phyloP scores from a whole-genome alignment of 1,284 basidiomycete species.

The Earliella scabrosa region DNA sequence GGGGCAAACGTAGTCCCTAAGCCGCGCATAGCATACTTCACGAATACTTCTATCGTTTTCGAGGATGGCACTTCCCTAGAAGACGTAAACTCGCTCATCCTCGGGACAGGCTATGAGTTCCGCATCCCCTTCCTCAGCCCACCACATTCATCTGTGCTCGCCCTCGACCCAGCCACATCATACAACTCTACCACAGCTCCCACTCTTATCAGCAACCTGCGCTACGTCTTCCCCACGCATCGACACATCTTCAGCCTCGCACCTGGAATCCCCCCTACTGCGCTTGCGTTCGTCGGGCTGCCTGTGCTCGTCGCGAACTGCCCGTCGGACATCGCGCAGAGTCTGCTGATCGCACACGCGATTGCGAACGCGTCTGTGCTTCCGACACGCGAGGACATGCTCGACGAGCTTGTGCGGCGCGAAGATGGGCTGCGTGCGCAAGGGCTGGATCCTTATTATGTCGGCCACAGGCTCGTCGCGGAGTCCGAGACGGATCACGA shows the following conservation, averaged over 20 bases:
- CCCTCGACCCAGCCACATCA: conserved; percentile 22
- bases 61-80: conserved; percentile 43
- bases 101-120: conserved; percentile 59
- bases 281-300: conserved; percentile 59
- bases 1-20: conserved; percentile 40
- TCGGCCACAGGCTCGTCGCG: conserved; percentile 51
- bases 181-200: conserved; percentile 32
- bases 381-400: conserved; percentile 42
- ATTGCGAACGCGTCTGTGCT: conserved; percentile 48
- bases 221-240: conserved; percentile 59
- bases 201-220: conserved; percentile 49
- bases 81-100: conserved; percentile 51
- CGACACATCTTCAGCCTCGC: conserved; percentile 56
- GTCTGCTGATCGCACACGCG: conserved; percentile 48
- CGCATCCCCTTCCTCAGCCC: conserved; percentile 53
- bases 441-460: conserved; percentile 52
- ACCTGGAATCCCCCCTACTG: conserved; percentile 48
- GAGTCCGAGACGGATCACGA: conserved; percentile 42
- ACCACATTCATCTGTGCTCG: conserved; percentile 33
- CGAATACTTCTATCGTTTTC: conserved; percentile 47
- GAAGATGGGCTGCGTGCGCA: conserved; percentile 42
- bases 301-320: conserved; percentile 49
- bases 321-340: conserved; percentile 55
- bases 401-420: conserved; percentile 43
- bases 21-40: conserved; percentile 54